A percentile compares a stretch with the other conserved stretches of the same genome.
These are phyloP conservation scores for Thymus quinquecostatus DNA, from an alignment of 257 asterid genomes.

Conservation along the genomic window DNA sequence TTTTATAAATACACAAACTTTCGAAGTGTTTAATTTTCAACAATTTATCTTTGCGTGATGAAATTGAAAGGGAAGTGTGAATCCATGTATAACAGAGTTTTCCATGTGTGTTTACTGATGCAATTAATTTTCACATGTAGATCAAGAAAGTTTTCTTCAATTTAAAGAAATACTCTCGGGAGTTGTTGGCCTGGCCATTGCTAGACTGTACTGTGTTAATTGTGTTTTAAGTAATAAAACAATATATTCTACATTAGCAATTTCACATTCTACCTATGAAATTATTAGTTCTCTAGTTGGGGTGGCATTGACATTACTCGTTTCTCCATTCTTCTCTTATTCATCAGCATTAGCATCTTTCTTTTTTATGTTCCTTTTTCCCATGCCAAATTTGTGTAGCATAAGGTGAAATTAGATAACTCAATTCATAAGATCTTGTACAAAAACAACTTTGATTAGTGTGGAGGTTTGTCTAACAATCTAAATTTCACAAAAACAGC, in stretches of 20 bases:
- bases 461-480: neutral
- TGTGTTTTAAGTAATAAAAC: neutral
- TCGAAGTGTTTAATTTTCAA: too few species aligned
- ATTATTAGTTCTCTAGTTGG: too few species aligned
- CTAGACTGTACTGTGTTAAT: neutral
- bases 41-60: too few species aligned
- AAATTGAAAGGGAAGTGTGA: too few species aligned
- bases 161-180: slow-evolving; percentile 9
- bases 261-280: too few species aligned
- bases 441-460: neutral
- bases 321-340: too few species aligned
- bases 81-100: too few species aligned
- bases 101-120: too few species aligned
- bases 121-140: slow-evolving; percentile 59
- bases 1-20: too few species aligned
- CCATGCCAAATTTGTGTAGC: neutral
- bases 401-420: neutral
- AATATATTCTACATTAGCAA: too few species aligned
- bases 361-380: neutral
- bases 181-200: neutral
- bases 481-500: slow-evolving; percentile 17
- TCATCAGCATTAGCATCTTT: too few species aligned
- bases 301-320: too few species aligned
- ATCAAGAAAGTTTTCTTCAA: slow-evolving; percentile 48
- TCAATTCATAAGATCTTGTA: neutral